Base-by-base conservation (phyloP, 1,284 basidiomycete species). In the Tilletia caries region DNA sequence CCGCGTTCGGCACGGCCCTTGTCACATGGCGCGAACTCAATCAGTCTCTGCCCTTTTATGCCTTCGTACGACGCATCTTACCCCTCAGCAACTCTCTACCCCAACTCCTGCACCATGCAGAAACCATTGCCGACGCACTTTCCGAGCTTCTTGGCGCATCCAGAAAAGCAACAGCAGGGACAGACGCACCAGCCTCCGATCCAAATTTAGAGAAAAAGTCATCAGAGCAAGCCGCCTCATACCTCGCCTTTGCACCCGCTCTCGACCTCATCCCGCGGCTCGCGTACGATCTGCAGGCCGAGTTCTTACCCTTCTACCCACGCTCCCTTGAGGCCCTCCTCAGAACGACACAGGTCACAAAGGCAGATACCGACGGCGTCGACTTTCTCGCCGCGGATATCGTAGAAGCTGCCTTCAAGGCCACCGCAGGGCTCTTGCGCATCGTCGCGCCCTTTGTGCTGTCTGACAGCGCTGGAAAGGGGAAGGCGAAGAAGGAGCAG, bases 251-350 rank as follows among this genome's bases (percentile, higher is more conserved):
- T 73, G 81, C 82, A 66, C 78, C 80, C 12, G 72, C 76, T 0
- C 72, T 83, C 33, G 82, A 83, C 58, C 75, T 83, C 12, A 68
- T 82, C n/a, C 80, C 81, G 0, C 75, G 80, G n/a, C 74, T 83
- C 15, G 79, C 81, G 2, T 75, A 74, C 32, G 82, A 83, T 33
- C 71, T 82, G 18, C 74, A 75, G 8, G 72, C 76, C 18, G 80
- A 82, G 70, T 82, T 82, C 65, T 44, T 81, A 18, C 81, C 79
- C n/a, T 73, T 79, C 68, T 82, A 79, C 48, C 75, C 78, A 0
- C 65, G 64, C n/a, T 68, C 73, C 32, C 73, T 82, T 4, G 67
- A 64, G 15, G 76, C 78, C n/a, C 71, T 77, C 33, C 69, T 83
- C 2, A 73, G 75, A 37, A 72, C 76, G 27, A 78, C 81, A 23